phyloP scores from a whole-genome alignment of 164 flowering plant genomes.

The Santalum album region DNA sequence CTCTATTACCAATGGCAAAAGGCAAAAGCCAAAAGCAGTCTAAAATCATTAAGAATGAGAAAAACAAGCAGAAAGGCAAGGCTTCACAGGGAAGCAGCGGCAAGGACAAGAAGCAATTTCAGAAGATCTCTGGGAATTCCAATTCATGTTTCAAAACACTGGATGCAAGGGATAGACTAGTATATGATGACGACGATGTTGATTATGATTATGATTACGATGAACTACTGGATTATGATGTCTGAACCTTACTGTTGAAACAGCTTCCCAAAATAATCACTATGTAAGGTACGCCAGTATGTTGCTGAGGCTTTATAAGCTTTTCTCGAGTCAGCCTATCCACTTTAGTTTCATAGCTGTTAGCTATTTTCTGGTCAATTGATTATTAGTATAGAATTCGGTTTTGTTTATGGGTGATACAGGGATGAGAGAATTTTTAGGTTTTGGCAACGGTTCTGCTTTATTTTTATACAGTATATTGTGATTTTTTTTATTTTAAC shows the following conservation, averaged over 20 bases:
- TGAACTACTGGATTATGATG: slow-evolving; percentile 18
- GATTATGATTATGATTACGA: slow-evolving; percentile 12
- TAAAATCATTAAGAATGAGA: slow-evolving; percentile 37
- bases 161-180: slow-evolving; percentile 4
- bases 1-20: slow-evolving; percentile 39
- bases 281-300: slow-evolving; percentile 29
- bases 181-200: background rate
- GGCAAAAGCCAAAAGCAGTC: slow-evolving; percentile 27
- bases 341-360: too few relatives aligned
- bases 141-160: background rate
- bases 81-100: slow-evolving; percentile 29
- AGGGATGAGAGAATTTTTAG: too few relatives aligned
- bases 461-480: too few relatives aligned
- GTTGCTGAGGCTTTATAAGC: slow-evolving; percentile 43
- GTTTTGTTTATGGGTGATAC: too few relatives aligned
- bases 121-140: slow-evolving; percentile 18
- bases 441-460: too few relatives aligned
- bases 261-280: slow-evolving; percentile 38
- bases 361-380: too few relatives aligned
- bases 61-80: slow-evolving; percentile 55
- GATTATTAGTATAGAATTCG: too few relatives aligned
- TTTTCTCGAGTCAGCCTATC: background rate
- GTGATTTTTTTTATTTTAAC: too few relatives aligned
- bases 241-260: slow-evolving; percentile 44
- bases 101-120: slow-evolving; percentile 44